Conservation (phyloP, 2,329 filamentous ascomycete species). For the Cladosporium halotolerans region DNA sequence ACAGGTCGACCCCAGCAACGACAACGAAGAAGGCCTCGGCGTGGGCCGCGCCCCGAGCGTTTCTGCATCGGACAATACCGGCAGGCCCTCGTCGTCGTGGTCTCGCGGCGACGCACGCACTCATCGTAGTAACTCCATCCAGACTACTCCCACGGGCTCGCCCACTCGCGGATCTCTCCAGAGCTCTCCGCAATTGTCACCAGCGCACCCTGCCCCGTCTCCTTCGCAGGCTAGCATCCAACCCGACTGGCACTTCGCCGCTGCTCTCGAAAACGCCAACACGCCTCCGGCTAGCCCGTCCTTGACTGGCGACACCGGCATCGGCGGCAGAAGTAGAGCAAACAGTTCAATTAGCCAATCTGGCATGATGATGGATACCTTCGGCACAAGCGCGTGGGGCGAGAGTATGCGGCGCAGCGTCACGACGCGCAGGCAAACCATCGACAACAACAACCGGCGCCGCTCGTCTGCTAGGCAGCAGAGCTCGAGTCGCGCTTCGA, state of each 20-base stretch:
- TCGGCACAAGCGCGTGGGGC: constrained; percentile 88
- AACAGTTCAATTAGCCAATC: constrained; percentile 66
- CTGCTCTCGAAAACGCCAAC: constrained; percentile 34
- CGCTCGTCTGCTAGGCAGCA: background rate
- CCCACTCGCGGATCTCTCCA: constrained; percentile 4
- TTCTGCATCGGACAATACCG: constrained; percentile 8
- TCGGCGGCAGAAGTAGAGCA: constrained; percentile 50
- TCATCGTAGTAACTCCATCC: constrained; percentile 26
- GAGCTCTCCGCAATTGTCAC: constrained; percentile 12
- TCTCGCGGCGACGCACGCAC: constrained; percentile 13
- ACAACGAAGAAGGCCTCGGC: constrained; percentile 11
- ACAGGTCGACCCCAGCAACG: constrained; percentile 18
- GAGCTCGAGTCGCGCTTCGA: background rate
- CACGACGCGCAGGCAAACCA: constrained; percentile 48
- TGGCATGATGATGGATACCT: constrained; percentile 75
- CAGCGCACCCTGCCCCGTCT: constrained; percentile 16
- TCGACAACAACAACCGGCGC: constrained; percentile 1
- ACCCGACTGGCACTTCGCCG: constrained; percentile 43
- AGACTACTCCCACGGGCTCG: constrained; percentile 12
- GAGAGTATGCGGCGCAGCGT: constrained; percentile 82
- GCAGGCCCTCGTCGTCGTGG: background rate
- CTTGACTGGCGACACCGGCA: background rate
- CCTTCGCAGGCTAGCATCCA: constrained; percentile 26
- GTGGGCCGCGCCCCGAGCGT: constrained; percentile 16
- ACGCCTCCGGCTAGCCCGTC: constrained; percentile 25